phyloP scores from a whole-genome alignment of 495 filamentous ascomycete species.

The Daldinia grandis region DNA sequence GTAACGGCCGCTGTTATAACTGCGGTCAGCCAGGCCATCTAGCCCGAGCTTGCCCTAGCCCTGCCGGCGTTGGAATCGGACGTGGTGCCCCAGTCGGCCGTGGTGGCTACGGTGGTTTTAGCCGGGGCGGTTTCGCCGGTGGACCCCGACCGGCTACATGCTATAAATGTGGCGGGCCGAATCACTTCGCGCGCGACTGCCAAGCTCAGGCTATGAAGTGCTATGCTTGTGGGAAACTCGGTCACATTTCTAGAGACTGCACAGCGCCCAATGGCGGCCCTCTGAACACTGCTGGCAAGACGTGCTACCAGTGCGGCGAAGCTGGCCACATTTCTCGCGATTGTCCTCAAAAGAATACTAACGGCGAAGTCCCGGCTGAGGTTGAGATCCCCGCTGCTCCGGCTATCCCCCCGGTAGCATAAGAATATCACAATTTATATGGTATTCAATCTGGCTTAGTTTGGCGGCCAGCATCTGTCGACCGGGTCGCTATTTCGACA shows the following conservation, averaged over 20 bases:
- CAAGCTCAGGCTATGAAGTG: conserved; percentile 99
- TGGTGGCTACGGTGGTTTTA: conserved; percentile 73
- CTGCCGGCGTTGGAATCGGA: conserved; percentile 64
- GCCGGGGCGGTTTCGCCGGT: conserved; percentile 72
- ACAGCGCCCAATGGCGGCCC: conserved; percentile 96
- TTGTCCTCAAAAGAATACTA: conserved; percentile 72
- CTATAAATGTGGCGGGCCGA: conserved; percentile 99
- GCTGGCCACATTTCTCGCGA: conserved; percentile 96
- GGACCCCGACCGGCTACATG: conserved; percentile 87
- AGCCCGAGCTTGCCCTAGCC: conserved; percentile 84
- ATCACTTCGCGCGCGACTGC: conserved; percentile 98
- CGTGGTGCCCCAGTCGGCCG: conserved; percentile 71
- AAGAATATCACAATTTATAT: conserved; percentile 12
- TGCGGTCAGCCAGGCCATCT: conserved; percentile 93
- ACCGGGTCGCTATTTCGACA: background rate
- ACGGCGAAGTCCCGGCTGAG: conserved; percentile 57
- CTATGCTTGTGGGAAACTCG: conserved; percentile 98
- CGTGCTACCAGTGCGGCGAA: conserved; percentile 97
- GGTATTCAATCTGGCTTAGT: conserved; percentile 14
- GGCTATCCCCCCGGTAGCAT: conserved; percentile 50
- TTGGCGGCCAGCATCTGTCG: conserved; percentile 3
- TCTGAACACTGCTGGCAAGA: conserved; percentile 94
- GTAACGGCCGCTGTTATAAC: conserved; percentile 91
- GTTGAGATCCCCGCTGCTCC: conserved; percentile 44
- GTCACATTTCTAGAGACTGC: conserved; percentile 97